phyloP scores from a whole-genome alignment of 345 rosid species.

The Populus ilicifolia region DNA sequence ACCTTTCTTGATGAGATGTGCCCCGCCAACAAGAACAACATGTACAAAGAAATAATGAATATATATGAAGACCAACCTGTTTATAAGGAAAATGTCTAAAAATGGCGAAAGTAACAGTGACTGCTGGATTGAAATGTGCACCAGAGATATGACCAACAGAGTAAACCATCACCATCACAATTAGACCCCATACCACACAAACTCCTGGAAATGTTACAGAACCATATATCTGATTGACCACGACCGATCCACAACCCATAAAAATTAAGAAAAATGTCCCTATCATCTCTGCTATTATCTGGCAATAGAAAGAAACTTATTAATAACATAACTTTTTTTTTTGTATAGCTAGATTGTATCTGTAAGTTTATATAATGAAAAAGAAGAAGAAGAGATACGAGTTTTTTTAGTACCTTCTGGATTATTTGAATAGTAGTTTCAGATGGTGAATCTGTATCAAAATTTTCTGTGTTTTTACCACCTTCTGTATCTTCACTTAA shows the following conservation, averaged over 20 bases:
- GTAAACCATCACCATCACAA: constrained; percentile 28
- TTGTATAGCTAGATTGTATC: background rate
- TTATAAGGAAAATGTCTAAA: constrained; percentile 17
- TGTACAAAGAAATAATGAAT: background rate
- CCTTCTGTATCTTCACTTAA: no score
- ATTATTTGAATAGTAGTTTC: background rate
- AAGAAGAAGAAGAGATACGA: no score
- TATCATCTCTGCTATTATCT: constrained; percentile 23
- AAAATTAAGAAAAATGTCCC: constrained; percentile 25
- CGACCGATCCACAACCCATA: constrained; percentile 21
- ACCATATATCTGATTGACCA: constrained; percentile 18
- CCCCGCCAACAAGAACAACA: no score
- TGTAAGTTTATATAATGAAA: background rate
- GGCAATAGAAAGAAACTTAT: background rate
- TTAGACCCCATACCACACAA: constrained; percentile 21
- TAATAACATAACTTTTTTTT: no score
- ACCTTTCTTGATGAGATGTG: background rate
- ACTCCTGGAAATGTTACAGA: constrained; percentile 24
- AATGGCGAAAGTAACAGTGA: constrained; percentile 17
- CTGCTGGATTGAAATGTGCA: constrained; percentile 37
- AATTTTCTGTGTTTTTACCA: background rate
- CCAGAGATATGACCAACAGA: constrained; percentile 26
- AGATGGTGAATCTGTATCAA: background rate
- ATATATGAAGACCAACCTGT: constrained; percentile 2
- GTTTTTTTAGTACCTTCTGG: constrained; percentile 7